These are phyloP conservation scores for Aspergillus egyptiacus DNA, from an alignment of 495 filamentous ascomycete genomes.

Conservation along the genomic window DNA sequence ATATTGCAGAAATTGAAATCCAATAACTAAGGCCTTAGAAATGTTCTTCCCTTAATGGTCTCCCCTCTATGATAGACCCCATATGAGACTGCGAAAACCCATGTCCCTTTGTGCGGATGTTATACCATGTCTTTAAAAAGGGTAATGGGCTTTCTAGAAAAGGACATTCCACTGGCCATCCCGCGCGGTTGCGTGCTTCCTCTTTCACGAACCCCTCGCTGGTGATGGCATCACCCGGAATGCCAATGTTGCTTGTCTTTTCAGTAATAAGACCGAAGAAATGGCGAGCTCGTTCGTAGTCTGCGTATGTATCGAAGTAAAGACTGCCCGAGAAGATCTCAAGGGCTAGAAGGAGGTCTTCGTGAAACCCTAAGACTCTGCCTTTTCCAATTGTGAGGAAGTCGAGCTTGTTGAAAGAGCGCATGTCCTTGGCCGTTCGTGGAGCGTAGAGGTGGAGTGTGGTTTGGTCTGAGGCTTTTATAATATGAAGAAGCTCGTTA, in stretches of 20 bases:
- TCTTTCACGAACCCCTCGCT: constrained; percentile 44
- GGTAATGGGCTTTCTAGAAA: constrained; percentile 44
- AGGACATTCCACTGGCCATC: constrained; percentile 24
- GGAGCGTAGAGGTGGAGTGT: constrained; percentile 53
- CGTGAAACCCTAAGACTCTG: neutral
- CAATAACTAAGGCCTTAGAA: constrained; percentile 1
- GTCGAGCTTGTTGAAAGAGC: constrained; percentile 39
- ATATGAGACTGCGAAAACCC: constrained; percentile 47
- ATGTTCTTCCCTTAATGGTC: constrained; percentile 12
- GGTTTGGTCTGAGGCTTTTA: constrained; percentile 24
- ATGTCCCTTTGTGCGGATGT: constrained; percentile 43
- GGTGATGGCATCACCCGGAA: constrained; percentile 18
- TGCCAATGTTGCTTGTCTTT: constrained; percentile 3
- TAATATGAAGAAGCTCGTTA: constrained; percentile 38
- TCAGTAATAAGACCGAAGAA: constrained; percentile 46
- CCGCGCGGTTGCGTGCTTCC: constrained; percentile 8
- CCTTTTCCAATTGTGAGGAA: constrained; percentile 21
- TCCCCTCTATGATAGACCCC: constrained; percentile 41
- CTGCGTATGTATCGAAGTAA: constrained; percentile 46
- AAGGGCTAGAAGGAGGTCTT: constrained; percentile 30
- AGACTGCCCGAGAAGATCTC: constrained; percentile 64
- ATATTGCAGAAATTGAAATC: neutral
- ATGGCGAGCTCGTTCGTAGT: constrained; percentile 47
- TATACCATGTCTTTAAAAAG: constrained; percentile 44
- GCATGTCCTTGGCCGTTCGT: constrained; percentile 36